These are phyloP conservation scores for Flagelloscypha sp. DNA, from an alignment of 768 basidiomycete species.

Conservation along the genomic window DNA sequence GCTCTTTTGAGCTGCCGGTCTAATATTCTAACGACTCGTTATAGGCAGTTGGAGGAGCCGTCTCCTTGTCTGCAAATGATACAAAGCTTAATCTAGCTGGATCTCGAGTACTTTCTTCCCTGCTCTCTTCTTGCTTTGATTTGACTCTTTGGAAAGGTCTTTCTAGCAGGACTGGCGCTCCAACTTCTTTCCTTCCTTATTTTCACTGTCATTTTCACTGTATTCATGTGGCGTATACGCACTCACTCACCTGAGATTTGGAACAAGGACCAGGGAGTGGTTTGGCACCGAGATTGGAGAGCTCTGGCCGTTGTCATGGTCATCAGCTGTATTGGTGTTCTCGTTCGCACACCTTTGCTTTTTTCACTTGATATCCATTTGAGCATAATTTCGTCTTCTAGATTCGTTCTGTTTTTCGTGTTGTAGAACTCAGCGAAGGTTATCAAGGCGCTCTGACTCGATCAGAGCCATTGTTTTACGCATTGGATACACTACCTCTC, in stretches of 20 bases:
- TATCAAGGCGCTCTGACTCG: slow-evolving; percentile 48
- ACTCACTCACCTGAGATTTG: slow-evolving; percentile 32
- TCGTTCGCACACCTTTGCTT: slow-evolving; percentile 26
- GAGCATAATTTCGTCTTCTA: slow-evolving; percentile 17
- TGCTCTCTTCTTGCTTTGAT: slow-evolving; percentile 3
- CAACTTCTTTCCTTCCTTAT: slow-evolving; percentile 46
- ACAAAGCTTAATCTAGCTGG: slow-evolving; percentile 19
- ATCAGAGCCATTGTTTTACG: slow-evolving; percentile 58
- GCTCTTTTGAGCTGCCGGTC: not conserved
- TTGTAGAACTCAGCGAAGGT: slow-evolving; percentile 57
- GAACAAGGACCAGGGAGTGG: slow-evolving; percentile 25
- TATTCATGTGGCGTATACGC: slow-evolving; percentile 43
- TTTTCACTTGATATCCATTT: not conserved
- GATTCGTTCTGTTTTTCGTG: slow-evolving; percentile 50
- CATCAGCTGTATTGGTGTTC: slow-evolving; percentile 53
- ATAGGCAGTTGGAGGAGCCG: slow-evolving; percentile 40
- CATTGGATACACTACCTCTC: slow-evolving; percentile 58
- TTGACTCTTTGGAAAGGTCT: slow-evolving; percentile 35
- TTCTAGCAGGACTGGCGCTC: slow-evolving; percentile 47
- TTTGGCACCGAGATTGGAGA: slow-evolving; percentile 54
- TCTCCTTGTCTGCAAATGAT: slow-evolving; percentile 34
- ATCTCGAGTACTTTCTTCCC: slow-evolving; percentile 21
- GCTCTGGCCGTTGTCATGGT: slow-evolving; percentile 40
- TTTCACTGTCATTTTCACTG: slow-evolving; percentile 37
- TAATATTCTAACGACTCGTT: not conserved